Evolutionary conservation across 2,329 filamentous ascomycete genomes (phyloP).

Genomic region (Moelleriella libera): DNA sequence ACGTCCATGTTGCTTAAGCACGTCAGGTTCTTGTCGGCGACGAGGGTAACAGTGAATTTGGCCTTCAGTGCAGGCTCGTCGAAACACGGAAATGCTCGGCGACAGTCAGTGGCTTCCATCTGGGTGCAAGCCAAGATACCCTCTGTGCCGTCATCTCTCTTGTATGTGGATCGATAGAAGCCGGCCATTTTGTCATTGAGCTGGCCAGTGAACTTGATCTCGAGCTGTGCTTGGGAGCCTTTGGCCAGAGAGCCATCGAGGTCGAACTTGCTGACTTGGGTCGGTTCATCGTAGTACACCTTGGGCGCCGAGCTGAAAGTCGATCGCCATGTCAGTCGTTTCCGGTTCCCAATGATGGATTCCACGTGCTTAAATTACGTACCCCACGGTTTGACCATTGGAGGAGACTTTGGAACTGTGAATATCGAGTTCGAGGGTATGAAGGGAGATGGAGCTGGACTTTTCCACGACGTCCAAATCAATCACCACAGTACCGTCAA

Average conservation of each 20-base stretch:
- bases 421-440: conserved; percentile 77
- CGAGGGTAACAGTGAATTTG: conserved; percentile 77
- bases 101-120: conserved; percentile 92
- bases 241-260: conserved; percentile 61
- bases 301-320: conserved; percentile 9
- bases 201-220: conserved; percentile 52
- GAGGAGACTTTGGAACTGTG: conserved; percentile 39
- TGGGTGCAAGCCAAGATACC: conserved; percentile 82
- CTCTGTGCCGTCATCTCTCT: conserved; percentile 62
- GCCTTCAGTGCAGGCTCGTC: conserved; percentile 93
- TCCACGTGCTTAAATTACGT: background rate
- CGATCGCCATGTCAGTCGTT: background rate
- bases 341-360: background rate
- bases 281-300: conserved; percentile 64
- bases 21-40: conserved; percentile 81
- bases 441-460: conserved; percentile 72
- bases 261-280: conserved; percentile 68
- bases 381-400: conserved; percentile 36
- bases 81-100: conserved; percentile 89
- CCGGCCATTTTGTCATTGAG: conserved; percentile 95
- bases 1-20: conserved; percentile 97
- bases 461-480: conserved; percentile 79
- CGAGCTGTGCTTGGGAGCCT: conserved; percentile 57
- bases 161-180: conserved; percentile 93
- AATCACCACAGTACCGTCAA: conserved; percentile 66